phyloP scores from a whole-genome alignment of 169 alveolate species.

The Amoebophrya sp. region DNA sequence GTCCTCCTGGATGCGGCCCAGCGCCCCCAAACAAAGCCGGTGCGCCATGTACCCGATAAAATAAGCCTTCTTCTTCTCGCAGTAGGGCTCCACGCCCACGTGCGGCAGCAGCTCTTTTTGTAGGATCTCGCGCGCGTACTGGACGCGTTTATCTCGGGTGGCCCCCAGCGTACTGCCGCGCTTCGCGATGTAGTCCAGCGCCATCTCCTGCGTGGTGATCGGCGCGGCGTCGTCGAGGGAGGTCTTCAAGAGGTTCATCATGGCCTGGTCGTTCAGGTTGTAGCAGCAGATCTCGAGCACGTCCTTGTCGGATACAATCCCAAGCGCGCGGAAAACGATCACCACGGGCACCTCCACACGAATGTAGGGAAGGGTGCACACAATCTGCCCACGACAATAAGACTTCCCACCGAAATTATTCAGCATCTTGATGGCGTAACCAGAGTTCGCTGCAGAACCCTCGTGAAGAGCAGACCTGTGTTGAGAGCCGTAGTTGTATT shows the following conservation, averaged over 20 bases:
- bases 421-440: conserved; percentile 76
- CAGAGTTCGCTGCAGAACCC: conserved; percentile 80
- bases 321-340: conserved; percentile 93
- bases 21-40: conserved; percentile 82
- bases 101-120: conserved; percentile 96
- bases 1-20: conserved; percentile 94
- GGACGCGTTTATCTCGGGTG: conserved; percentile 62
- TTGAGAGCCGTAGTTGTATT: too few species aligned
- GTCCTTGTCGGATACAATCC: conserved; percentile 70
- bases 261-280: conserved; percentile 88
- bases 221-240: conserved; percentile 84
- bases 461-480: conserved; percentile 46
- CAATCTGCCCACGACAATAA: conserved; percentile 76
- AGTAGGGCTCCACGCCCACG: conserved; percentile 81
- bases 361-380: conserved; percentile 88
- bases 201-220: conserved; percentile 78
- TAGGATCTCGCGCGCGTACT: conserved; percentile 86
- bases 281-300: conserved; percentile 71
- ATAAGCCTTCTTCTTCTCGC: conserved; percentile 88
- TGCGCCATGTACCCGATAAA: conserved; percentile 98
- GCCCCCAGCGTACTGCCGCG: conserved; percentile 80
- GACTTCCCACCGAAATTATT: conserved; percentile 44
- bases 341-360: conserved; percentile 91
- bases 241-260: conserved; percentile 87
- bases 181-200: conserved; percentile 82